Conservation (phyloP, 495 filamentous ascomycete species). For the Glarea lozoyensis region DNA sequence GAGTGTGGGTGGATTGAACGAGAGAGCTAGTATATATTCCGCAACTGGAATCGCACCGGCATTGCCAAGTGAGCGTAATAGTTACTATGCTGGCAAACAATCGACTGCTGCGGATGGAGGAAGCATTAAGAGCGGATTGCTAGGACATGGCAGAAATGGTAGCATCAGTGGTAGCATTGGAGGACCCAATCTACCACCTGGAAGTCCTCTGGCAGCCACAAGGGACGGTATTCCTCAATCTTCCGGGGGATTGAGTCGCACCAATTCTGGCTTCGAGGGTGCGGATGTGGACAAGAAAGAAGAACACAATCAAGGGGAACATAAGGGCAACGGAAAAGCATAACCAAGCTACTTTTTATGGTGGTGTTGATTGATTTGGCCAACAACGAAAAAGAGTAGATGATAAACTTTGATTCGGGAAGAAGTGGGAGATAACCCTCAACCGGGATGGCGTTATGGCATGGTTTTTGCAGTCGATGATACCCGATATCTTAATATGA, state of each 20-base stretch:
- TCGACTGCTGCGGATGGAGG: constrained; percentile 54
- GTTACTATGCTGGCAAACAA: constrained; percentile 68
- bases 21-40: constrained; percentile 82
- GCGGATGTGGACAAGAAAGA: constrained; percentile 7
- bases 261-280: constrained; percentile 42
- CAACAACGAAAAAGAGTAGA: not conserved
- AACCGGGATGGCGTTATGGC: not conserved
- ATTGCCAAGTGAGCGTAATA: constrained; percentile 65
- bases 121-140: constrained; percentile 67
- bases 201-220: constrained; percentile 47
- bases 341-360: not conserved
- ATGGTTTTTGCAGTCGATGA: not conserved
- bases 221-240: constrained; percentile 7
- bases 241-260: constrained; percentile 29
- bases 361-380: not conserved
- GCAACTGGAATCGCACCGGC: constrained; percentile 60
- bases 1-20: constrained; percentile 51
- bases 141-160: constrained; percentile 72
- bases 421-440: not conserved
- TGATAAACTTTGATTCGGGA: not conserved
- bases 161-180: constrained; percentile 72
- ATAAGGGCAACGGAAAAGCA: constrained; percentile 1
- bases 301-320: not conserved
- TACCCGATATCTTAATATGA: constrained; percentile 1
- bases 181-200: constrained; percentile 34